phyloP scores from a whole-genome alignment of 1,284 basidiomycete genomes.

The Porogramme epimiltina region DNA sequence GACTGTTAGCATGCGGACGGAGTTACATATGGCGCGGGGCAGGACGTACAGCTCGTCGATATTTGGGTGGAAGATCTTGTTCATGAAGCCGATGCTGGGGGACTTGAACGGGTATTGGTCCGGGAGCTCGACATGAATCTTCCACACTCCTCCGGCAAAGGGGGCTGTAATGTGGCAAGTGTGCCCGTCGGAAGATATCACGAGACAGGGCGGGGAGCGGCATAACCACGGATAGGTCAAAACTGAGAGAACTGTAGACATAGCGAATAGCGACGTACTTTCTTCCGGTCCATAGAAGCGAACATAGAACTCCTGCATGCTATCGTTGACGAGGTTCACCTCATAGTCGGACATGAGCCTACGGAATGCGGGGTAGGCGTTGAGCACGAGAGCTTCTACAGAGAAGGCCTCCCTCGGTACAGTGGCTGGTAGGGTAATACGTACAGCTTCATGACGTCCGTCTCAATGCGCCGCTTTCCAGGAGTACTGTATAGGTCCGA shows the following conservation, averaged over 20 bases:
- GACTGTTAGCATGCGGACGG: conserved; percentile 1
- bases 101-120: conserved; percentile 99
- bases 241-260: background rate
- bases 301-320: conserved; percentile 99
- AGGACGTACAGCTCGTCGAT: conserved; percentile 88
- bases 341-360: conserved; percentile 98
- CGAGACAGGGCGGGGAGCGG: conserved; percentile 6
- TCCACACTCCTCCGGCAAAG: conserved; percentile 96
- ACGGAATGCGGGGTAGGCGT: conserved; percentile 3
- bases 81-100: conserved; percentile 99
- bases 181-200: background rate
- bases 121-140: conserved; percentile 99
- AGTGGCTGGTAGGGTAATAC: conserved; percentile 31
- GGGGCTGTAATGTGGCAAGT: conserved; percentile 63
- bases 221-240: background rate
- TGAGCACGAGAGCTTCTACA: too few species aligned
- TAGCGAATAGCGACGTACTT: conserved; percentile 61
- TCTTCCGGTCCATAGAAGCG: conserved; percentile 93
- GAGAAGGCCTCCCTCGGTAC: too few species aligned
- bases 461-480: conserved; percentile 92
- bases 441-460: conserved; percentile 99
- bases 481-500: conserved; percentile 55
- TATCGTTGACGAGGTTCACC: conserved; percentile 96
- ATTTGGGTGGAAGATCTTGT: conserved; percentile 99
- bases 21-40: background rate